Conservation (phyloP, 2,329 filamentous ascomycete genomes). For the Ambrosiella beaveri region DNA sequence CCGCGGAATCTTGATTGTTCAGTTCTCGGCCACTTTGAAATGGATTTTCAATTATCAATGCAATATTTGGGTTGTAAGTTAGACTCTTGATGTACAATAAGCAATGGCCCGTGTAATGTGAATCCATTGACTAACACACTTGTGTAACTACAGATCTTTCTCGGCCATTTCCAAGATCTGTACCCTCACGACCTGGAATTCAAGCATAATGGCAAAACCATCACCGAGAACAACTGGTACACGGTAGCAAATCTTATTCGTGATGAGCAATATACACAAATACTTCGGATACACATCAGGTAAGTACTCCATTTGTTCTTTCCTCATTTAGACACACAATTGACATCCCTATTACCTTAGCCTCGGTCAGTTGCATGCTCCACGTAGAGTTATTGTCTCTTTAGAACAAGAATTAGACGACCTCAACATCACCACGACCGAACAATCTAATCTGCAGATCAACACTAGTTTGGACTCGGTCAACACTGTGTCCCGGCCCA, state of each 20-base stretch:
- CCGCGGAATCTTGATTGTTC: not conserved
- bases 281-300: not conserved
- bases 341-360: not conserved
- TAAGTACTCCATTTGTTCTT: not conserved
- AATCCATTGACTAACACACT: not conserved
- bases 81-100: not conserved
- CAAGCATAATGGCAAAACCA: not conserved
- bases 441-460: no score
- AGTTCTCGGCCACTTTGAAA: not conserved
- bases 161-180: conserved; percentile 1
- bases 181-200: not conserved
- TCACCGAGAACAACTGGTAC: not conserved
- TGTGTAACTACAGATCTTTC: conserved; percentile 3
- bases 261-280: not conserved
- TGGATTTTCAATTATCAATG: not conserved
- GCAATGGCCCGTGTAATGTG: not conserved
- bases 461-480: not conserved
- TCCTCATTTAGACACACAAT: not conserved
- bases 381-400: not conserved
- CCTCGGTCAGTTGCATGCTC: not conserved
- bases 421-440: not conserved
- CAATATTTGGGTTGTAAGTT: not conserved
- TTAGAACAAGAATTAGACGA: not conserved
- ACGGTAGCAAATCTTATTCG: not conserved
- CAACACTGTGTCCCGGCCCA: not conserved